Evolutionary conservation across 176 grass and related monocot genomes (phyloP).

Genomic region (Zoysia pacifica): DNA sequence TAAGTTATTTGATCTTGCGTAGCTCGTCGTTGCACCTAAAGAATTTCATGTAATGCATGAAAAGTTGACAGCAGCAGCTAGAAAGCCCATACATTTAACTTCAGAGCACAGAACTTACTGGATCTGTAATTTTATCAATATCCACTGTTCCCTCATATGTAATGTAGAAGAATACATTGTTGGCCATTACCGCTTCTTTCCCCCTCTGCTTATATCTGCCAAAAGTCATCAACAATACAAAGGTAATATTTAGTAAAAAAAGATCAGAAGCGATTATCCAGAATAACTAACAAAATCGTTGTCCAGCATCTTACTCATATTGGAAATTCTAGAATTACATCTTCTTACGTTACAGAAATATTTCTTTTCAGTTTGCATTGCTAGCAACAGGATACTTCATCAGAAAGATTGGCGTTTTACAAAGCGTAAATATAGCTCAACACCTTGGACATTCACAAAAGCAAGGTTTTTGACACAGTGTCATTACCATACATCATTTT

Average conservation of each 20-base stretch:
- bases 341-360: slow-evolving; percentile 23
- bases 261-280: slow-evolving; percentile 25
- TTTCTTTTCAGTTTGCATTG: slow-evolving; percentile 10
- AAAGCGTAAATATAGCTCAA: not conserved
- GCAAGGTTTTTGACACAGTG: not conserved
- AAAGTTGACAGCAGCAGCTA: slow-evolving; percentile 27
- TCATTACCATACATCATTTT: not conserved
- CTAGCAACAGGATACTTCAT: slow-evolving; percentile 11
- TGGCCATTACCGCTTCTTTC: slow-evolving; percentile 76
- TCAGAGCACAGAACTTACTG: slow-evolving; percentile 61
- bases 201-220: slow-evolving; percentile 98
- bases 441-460: not conserved
- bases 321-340: slow-evolving; percentile 19
- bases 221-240: slow-evolving; percentile 29
- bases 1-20: slow-evolving; percentile 99
- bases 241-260: not conserved
- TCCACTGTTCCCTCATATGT: slow-evolving; percentile 98
- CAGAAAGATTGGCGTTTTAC: not conserved
- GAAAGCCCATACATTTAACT: slow-evolving; percentile 25
- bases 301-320: not conserved
- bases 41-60: slow-evolving; percentile 43
- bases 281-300: slow-evolving; percentile 22
- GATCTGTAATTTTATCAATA: slow-evolving; percentile 90
- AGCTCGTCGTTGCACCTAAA: slow-evolving; percentile 82
- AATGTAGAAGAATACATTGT: slow-evolving; percentile 99